Conservation (phyloP, 768 basidiomycete genomes). For the Collybia nuda region DNA sequence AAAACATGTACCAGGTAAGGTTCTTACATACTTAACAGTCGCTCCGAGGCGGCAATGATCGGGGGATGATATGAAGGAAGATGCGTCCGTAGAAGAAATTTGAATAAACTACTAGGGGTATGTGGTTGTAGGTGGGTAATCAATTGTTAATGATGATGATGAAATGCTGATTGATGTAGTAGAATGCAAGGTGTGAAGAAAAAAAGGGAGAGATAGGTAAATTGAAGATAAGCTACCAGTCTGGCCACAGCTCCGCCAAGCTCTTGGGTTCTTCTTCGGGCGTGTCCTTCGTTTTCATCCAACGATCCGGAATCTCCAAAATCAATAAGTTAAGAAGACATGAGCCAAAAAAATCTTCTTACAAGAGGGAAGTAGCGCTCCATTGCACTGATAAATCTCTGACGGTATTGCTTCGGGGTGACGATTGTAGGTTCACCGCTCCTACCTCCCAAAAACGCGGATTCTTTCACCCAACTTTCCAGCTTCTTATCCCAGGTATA, state of each 20-base stretch:
- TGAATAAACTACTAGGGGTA: conserved; percentile 12
- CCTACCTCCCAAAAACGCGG: conserved; percentile 82
- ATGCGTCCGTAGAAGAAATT: too few species aligned
- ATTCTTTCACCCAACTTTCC: conserved; percentile 98
- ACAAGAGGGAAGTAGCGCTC: conserved; percentile 88
- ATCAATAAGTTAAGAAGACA: conserved; percentile 1
- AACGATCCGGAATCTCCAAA: conserved; percentile 77
- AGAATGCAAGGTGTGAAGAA: neutral
- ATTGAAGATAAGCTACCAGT: conserved; percentile 41
- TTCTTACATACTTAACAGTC: too few species aligned
- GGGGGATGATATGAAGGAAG: too few species aligned
- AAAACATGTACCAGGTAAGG: too few species aligned
- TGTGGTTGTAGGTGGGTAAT: conserved; percentile 17
- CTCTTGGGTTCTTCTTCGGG: conserved; percentile 71
- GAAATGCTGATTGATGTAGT: neutral
- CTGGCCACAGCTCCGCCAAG: conserved; percentile 61
- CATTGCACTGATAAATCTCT: conserved; percentile 85
- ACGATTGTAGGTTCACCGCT: conserved; percentile 92
- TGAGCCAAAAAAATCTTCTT: conserved; percentile 20
- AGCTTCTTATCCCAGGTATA: conserved; percentile 99
- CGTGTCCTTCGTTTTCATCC: conserved; percentile 84
- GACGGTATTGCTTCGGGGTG: conserved; percentile 92
- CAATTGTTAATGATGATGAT: too few species aligned
- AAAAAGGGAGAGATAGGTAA: neutral
- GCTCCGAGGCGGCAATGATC: too few species aligned